Base-by-base conservation (phyloP, 1,284 basidiomycete species). In the Ganoderma sp. region DNA sequence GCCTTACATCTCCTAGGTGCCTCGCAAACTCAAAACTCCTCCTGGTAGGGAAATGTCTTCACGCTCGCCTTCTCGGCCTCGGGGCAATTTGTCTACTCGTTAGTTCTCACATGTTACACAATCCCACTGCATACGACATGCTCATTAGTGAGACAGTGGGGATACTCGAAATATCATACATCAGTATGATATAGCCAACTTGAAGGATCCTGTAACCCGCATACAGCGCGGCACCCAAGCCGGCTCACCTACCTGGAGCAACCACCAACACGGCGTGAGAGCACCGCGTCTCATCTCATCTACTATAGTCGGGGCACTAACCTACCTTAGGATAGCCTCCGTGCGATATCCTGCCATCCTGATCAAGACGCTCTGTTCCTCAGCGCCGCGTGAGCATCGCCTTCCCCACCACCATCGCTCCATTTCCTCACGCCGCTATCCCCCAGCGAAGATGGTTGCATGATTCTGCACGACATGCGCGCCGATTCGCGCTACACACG, bases 51-150 rank as follows among this genome's bases (percentile, higher is more conserved):
- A 57, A 93, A 93, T 73, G 84, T 93, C 43, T 88, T 94, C 76
- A 83, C 85, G 8, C 79, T 93, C 45, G 85, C 85, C 42, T 93
- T 93, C 78, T 91, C 90, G 7, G 83, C 87, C 1, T 82, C 83
- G 45, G 89, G 89, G 73, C 83, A 82, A 62, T 88, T 84, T 74
- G 73, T 94, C 41, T 87, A 86, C 75, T 87, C 87, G 91, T 93
- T 68, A 76, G 89, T 81, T 14, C 32, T 17, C 14, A 57, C 15
- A 25, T 10, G 45, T 12, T 50, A 2, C 32, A 32, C 32, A 32
- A 42, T 52, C n/a, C 22, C 63, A n/a, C 65, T 61, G 25, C 42
- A 67, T 57, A 39, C 2, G 2, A 41, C 68, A 54, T 15, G 32
- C 56, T 61, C 61, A 62, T 42, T 25, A 52, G 62, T 71, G 56